Evolutionary conservation across 2,329 filamentous ascomycete species (phyloP).

Genomic region (Trichoderma oligosporum): DNA sequence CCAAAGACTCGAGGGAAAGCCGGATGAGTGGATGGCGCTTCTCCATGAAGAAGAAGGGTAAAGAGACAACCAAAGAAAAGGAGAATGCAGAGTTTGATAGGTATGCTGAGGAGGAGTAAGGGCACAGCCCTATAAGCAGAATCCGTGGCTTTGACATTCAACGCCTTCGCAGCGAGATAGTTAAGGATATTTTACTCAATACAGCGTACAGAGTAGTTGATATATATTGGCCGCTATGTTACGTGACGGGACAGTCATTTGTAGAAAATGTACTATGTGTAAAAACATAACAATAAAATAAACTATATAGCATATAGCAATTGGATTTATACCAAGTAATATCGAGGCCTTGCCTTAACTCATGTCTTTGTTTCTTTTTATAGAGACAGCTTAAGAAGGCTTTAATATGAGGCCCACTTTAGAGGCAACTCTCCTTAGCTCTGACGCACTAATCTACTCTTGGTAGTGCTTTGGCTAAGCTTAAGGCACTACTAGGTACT

Average conservation of each 20-base stretch:
- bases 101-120: constrained; percentile 30
- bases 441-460: not conserved
- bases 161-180: not conserved
- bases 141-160: not conserved
- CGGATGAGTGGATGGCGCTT: constrained; percentile 53
- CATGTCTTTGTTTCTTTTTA: too few species aligned
- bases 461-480: not conserved
- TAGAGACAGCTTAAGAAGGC: too few species aligned
- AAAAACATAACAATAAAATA: too few species aligned
- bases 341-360: too few species aligned
- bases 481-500: not conserved
- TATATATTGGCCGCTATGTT: not conserved
- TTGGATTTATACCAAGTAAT: too few species aligned
- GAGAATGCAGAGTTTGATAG: constrained; percentile 53
- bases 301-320: too few species aligned
- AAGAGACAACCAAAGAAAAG: constrained; percentile 44
- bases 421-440: too few species aligned
- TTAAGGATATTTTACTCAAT: not conserved
- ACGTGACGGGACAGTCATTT: too few species aligned
- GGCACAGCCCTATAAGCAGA: not conserved
- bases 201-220: not conserved
- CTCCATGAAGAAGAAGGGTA: constrained; percentile 58
- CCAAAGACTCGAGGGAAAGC: constrained; percentile 44
- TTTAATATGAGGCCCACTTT: not conserved
- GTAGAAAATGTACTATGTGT: too few species aligned